Evolutionary conservation across 345 rosid genomes (phyloP), one percentile per base, ranked within the genome.

Genomic region (Acer negundo): DNA sequence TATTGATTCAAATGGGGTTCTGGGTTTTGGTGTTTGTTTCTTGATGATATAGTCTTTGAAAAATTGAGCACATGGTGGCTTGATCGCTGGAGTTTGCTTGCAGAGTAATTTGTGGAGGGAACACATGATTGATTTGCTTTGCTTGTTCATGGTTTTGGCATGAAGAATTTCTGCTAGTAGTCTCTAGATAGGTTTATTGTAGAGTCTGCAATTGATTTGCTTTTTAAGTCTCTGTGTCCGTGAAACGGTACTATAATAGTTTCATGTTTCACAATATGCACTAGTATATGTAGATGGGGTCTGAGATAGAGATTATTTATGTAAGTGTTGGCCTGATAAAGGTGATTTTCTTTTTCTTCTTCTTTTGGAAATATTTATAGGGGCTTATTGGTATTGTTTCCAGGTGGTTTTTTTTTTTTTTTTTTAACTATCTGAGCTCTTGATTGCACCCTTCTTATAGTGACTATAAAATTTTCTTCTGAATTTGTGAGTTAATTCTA

Each of bases 51-150:
- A 19, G 58, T 63, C 2, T 24, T 24, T 64, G 71, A 75, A 75
- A 76, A 80, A 71, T 23, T 49, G 28, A 28, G 76, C 80, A 76
- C 85, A 31, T 77, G 75, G 26, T 53, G 72, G 40, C 80, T 79
- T 59, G 63, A 7, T 59, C 22, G 13, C 5, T 59, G n/a, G 40
- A 55, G 78, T 79, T 79, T 47, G 40, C 62, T 81, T 70, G 74
- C 53, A 53, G 64, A 81, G 79, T 72, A 31, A 68, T 56, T 24
- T 66, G 75, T n/a, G 78, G 75, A 76, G 40, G 67, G 38, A 58
- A 46, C 75, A 76, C 85, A 67, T 79, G 82, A 49, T 69, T 35
- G 38, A 35, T 35, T 35, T 71, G 63, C 78, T 67, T 77, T 74
- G 70, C 70, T 51, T 72, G 49, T 62, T 59, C n/a, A 62, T 47